A percentile compares a stretch with the other conserved stretches of the same genome.
Evolutionary conservation across 148 eudicot species (phyloP).

Genomic region (Tetragonia tetragonoides): DNA sequence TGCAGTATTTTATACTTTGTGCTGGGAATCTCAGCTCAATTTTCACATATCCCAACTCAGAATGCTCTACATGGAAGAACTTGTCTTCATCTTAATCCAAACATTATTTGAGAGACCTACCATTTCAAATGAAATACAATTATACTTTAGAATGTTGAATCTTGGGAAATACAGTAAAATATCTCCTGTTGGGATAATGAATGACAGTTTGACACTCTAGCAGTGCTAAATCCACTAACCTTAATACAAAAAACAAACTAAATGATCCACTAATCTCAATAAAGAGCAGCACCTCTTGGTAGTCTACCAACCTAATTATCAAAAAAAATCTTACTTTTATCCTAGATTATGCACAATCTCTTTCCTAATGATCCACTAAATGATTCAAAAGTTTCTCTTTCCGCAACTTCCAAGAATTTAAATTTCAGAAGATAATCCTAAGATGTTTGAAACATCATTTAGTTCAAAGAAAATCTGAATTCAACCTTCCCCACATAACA

Average conservation of each 20-base stretch:
- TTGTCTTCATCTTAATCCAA: slow-evolving; percentile 7
- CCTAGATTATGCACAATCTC: no score
- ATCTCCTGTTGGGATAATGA: no score
- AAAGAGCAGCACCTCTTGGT: no score
- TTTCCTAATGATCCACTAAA: no score
- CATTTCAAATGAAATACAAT: not conserved
- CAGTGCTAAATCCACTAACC: not conserved
- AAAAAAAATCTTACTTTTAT: not conserved
- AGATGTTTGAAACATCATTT: not conserved
- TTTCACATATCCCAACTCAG: not conserved
- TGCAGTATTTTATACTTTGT: not conserved
- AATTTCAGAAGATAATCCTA: not conserved
- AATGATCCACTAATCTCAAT: not conserved
- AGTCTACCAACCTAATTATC: no score
- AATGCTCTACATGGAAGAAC: not conserved
- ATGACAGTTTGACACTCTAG: no score
- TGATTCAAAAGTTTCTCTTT: not conserved
- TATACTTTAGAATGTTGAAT: no score
- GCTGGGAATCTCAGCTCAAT: not conserved
- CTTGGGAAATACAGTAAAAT: no score
- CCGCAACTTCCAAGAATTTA: not conserved
- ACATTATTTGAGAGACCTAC: not conserved
- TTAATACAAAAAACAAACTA: not conserved
- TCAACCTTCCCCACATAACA: slow-evolving; percentile 1
- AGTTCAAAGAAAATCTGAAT: no score